A percentile compares a stretch with the other conserved stretches of the same genome.
These are phyloP conservation scores for Dalbergia cochinchinensis DNA, from an alignment of 306 rosid genomes.

Conservation along the genomic window DNA sequence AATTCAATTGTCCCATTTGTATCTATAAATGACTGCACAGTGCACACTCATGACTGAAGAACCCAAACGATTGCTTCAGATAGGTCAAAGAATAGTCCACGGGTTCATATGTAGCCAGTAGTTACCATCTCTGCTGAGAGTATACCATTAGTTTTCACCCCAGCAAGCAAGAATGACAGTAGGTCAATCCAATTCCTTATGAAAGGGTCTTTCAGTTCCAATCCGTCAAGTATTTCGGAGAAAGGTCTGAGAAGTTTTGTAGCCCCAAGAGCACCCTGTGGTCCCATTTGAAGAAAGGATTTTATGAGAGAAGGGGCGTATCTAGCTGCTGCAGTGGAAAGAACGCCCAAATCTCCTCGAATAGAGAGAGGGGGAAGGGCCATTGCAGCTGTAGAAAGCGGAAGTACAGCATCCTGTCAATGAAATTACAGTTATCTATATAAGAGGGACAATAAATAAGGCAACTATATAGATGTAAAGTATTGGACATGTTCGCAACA, in stretches of 20 bases:
- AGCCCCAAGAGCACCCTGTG: constrained; percentile 83
- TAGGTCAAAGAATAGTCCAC: constrained; percentile 9
- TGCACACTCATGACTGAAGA: background rate
- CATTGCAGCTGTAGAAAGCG: constrained; percentile 89
- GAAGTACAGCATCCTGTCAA: constrained; percentile 86
- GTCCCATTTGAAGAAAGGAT: constrained; percentile 88
- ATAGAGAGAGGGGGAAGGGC: constrained; percentile 94
- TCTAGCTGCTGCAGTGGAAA: constrained; percentile 93
- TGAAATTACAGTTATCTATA: constrained; percentile 43
- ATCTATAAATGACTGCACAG: background rate
- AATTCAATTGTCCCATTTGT: background rate
- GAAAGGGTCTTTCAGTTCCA: constrained; percentile 80
- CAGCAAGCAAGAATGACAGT: constrained; percentile 92
- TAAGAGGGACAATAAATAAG: constrained; percentile 12
- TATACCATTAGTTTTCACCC: constrained; percentile 81
- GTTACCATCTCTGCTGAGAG: constrained; percentile 96
- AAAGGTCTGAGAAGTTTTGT: constrained; percentile 87
- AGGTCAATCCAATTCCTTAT: constrained; percentile 90
- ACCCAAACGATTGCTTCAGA: constrained; percentile 3
- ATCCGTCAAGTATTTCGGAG: constrained; percentile 81
- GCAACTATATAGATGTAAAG: constrained; percentile 16
- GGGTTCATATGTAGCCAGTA: constrained; percentile 7
- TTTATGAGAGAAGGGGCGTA: constrained; percentile 84
- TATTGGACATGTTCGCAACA: constrained; percentile 4
- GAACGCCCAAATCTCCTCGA: constrained; percentile 86